A percentile compares a stretch with the other conserved stretches of the same genome.
phyloP scores from a whole-genome alignment of 148 eudicot genomes.

The Chenopodium album region DNA sequence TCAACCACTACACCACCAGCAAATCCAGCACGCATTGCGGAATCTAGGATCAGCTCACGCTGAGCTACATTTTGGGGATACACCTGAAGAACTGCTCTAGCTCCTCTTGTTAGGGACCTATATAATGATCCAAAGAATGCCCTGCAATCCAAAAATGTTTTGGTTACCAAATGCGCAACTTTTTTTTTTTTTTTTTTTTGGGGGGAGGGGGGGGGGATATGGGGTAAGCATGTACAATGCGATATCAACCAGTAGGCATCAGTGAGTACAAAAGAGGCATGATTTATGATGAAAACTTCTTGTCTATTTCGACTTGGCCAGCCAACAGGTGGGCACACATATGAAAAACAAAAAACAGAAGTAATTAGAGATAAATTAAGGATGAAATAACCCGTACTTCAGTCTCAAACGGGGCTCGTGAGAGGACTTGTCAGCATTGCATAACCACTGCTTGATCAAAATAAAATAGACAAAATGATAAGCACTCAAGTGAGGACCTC shows the following conservation, averaged over 20 bases:
- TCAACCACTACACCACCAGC: conserved; percentile 97
- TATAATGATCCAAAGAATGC: conserved; percentile 92
- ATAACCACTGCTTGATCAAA: conserved; percentile 71
- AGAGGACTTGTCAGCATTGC: conserved; percentile 96
- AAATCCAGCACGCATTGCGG: conserved; percentile 96
- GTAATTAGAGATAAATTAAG: not conserved
- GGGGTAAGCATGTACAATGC: not conserved
- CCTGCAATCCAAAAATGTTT: conserved; percentile 38
- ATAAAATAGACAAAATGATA: conserved; percentile 15
- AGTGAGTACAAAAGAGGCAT: not conserved
- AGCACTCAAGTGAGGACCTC: conserved; percentile 12
- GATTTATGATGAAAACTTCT: not conserved
- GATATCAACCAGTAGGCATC: not conserved
- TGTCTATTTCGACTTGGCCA: not conserved
- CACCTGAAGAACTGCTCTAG: conserved; percentile 84
- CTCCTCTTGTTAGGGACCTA: conserved; percentile 81
- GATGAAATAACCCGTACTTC: conserved; percentile 54
- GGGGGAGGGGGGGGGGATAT: not conserved
- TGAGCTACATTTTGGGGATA: conserved; percentile 90
- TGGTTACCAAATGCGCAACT: not conserved
- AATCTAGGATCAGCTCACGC: conserved; percentile 70
- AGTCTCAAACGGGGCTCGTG: conserved; percentile 92
- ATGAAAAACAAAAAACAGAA: not conserved
- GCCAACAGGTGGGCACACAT: not conserved
- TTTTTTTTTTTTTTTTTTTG: no score